Evolutionary conservation across 1,139 yeast species (phyloP).

Genomic region (Kodamaea alishanica): DNA sequence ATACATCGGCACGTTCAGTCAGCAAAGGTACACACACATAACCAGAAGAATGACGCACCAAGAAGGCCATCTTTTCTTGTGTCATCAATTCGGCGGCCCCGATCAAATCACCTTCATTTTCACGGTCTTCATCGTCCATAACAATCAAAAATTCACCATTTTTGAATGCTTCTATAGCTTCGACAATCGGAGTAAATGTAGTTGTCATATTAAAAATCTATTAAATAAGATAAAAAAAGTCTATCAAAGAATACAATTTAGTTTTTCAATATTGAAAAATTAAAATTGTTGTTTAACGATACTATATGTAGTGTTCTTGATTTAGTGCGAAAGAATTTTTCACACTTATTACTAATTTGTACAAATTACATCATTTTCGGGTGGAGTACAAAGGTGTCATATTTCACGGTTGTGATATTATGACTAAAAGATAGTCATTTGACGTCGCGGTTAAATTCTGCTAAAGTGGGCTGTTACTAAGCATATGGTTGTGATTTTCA

Average conservation of each 20-base stretch:
- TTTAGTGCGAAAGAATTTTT: too few species aligned
- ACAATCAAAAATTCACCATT: slow-evolving; percentile 89
- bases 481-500: too few species aligned
- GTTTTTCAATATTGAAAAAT: background rate
- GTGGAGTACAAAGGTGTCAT: too few species aligned
- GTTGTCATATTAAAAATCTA: slow-evolving; percentile 10
- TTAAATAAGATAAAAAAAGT: background rate
- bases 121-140: slow-evolving; percentile 93
- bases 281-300: background rate
- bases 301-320: too few species aligned
- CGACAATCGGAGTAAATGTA: slow-evolving; percentile 56
- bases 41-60: slow-evolving; percentile 86
- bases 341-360: too few species aligned
- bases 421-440: too few species aligned
- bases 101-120: slow-evolving; percentile 96
- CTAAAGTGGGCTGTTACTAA: too few species aligned
- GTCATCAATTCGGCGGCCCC: slow-evolving; percentile 83
- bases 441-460: too few species aligned
- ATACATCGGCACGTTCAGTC: slow-evolving; percentile 69
- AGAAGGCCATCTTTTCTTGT: slow-evolving; percentile 87
- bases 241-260: background rate
- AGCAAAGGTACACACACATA: slow-evolving; percentile 91
- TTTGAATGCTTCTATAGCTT: slow-evolving; percentile 76
- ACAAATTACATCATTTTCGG: too few species aligned
- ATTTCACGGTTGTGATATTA: too few species aligned